Percentiles rank a stretch among this genome's conserved stretches.
Conservation (phyloP, 495 filamentous ascomycete species). For the Daldinia decipiens region DNA sequence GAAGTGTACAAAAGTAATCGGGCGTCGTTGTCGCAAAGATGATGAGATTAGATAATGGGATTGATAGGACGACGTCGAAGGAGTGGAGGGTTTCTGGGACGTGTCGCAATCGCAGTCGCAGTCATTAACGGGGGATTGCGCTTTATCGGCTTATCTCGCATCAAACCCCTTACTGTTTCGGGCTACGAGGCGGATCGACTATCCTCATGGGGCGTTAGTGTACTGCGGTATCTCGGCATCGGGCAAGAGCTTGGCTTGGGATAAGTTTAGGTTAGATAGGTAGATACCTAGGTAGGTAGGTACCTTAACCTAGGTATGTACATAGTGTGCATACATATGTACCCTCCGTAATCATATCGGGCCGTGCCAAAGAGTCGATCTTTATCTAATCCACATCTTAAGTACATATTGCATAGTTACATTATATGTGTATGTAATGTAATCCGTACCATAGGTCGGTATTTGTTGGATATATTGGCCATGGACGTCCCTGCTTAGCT, state of each 20-base stretch:
- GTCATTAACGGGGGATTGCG: neutral
- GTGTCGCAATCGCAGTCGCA: conserved; percentile 14
- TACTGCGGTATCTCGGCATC: conserved; percentile 28
- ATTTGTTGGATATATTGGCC: conserved; percentile 2
- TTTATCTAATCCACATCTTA: neutral
- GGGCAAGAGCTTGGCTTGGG: neutral
- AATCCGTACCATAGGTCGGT: neutral
- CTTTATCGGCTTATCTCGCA: conserved; percentile 32
- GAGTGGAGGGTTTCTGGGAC: conserved; percentile 11
- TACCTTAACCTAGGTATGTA: no score
- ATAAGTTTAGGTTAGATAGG: neutral
- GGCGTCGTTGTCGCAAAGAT: conserved; percentile 16
- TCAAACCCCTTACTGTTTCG: conserved; percentile 26
- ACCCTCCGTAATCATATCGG: no score
- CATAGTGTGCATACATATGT: no score
- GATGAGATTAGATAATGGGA: neutral
- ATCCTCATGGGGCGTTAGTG: conserved; percentile 26
- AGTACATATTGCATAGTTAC: no score
- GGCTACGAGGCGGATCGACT: conserved; percentile 19
- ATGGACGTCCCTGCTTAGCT: conserved; percentile 5
- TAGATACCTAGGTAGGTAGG: no score
- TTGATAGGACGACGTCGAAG: conserved; percentile 14
- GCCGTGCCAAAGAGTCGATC: no score
- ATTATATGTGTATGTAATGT: no score
- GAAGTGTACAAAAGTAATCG: conserved; percentile 28